phyloP scores from a whole-genome alignment of 768 basidiomycete genomes.

The Tricholoma terreum region DNA sequence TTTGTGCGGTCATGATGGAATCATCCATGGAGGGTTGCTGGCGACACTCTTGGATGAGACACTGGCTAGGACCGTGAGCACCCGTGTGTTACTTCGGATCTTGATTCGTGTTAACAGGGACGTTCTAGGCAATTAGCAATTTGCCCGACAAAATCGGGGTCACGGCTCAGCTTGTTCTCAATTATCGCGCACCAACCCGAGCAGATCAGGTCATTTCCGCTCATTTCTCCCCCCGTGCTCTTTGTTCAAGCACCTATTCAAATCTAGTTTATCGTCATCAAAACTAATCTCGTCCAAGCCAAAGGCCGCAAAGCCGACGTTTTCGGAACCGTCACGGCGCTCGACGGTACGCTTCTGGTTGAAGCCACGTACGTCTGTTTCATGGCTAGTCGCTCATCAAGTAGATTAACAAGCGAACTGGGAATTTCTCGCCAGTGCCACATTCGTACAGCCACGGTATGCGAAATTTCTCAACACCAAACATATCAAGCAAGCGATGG shows the following conservation, averaged over 20 bases:
- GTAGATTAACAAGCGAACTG: not conserved
- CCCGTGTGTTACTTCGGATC: not conserved
- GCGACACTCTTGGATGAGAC: slow-evolving; percentile 90
- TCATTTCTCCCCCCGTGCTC: not conserved
- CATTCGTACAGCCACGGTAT: slow-evolving; percentile 89
- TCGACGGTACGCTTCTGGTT: slow-evolving; percentile 78
- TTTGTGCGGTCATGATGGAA: slow-evolving; percentile 91
- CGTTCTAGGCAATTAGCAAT: slow-evolving; percentile 73
- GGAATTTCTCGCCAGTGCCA: slow-evolving; percentile 43
- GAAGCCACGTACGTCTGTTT: slow-evolving; percentile 67
- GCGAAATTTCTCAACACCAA: slow-evolving; percentile 69
- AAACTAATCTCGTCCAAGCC: slow-evolving; percentile 58
- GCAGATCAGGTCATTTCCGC: slow-evolving; percentile 69
- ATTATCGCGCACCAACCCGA: slow-evolving; percentile 83
- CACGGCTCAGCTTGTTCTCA: slow-evolving; percentile 79
- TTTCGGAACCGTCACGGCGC: slow-evolving; percentile 67
- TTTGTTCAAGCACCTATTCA: not conserved
- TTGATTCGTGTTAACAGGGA: not conserved
- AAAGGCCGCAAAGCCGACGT: slow-evolving; percentile 81
- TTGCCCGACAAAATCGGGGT: slow-evolving; percentile 90
- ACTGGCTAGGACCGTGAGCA: slow-evolving; percentile 68
- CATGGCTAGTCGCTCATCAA: no score
- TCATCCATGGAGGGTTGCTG: slow-evolving; percentile 89
- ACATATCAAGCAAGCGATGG: slow-evolving; percentile 62
- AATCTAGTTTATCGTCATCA: slow-evolving; percentile 77